A percentile compares a stretch with the other conserved stretches of the same genome.
phyloP scores from a whole-genome alignment of 768 basidiomycete species.

The Pleurotus ostreatus region DNA sequence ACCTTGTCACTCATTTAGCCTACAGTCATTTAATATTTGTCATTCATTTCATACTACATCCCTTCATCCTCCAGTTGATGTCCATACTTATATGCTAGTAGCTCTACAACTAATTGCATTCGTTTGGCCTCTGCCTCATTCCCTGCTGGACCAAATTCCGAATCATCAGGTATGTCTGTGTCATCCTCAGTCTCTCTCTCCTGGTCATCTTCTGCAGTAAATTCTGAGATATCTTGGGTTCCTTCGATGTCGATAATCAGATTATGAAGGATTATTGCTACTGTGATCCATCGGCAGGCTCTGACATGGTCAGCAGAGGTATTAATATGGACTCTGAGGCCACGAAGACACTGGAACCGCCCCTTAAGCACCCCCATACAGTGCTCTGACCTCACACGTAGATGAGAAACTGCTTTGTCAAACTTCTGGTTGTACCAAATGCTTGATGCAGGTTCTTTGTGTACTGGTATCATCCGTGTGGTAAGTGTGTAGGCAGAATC shows the following conservation, averaged over 20 bases:
- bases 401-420: constrained; percentile 20
- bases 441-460: constrained; percentile 23
- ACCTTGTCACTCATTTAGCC: background rate
- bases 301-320: constrained; percentile 17
- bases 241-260: constrained; percentile 30
- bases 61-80: constrained; percentile 1
- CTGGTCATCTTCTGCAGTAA: constrained; percentile 8
- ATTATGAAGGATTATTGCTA: constrained; percentile 32
- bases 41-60: constrained; percentile 4
- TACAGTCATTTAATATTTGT: constrained; percentile 3
- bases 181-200: constrained; percentile 14
- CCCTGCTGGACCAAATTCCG: constrained; percentile 1
- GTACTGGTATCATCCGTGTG: constrained; percentile 24
- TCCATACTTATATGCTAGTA: constrained; percentile 10
- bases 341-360: constrained; percentile 18
- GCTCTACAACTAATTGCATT: constrained; percentile 16
- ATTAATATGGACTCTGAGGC: constrained; percentile 21
- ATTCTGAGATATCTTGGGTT: constrained; percentile 10
- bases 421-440: constrained; percentile 19
- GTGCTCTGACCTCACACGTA: constrained; percentile 25
- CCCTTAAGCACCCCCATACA: constrained; percentile 24
- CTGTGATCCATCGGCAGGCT: constrained; percentile 25
- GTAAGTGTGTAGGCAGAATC: constrained; percentile 26
- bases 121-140: constrained; percentile 14
- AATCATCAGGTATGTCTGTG: background rate